A percentile compares a stretch with the other conserved stretches of the same genome.
phyloP scores from a whole-genome alignment of 306 rosid genomes.

The Castanospermum australe region DNA sequence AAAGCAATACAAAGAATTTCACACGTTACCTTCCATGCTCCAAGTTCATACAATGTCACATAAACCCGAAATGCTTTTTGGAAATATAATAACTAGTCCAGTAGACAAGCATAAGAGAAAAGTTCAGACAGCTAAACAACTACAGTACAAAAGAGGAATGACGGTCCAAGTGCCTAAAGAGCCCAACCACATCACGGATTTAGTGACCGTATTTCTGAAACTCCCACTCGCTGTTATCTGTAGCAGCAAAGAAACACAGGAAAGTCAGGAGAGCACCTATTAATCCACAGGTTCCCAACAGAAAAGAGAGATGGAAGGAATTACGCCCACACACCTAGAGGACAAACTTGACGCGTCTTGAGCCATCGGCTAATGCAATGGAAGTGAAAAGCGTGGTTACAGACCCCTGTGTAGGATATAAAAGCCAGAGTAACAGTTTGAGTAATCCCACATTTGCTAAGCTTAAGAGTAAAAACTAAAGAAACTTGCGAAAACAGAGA shows the following conservation, averaged over 20 bases:
- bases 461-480: slow-evolving; percentile 9
- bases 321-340: slow-evolving; percentile 58
- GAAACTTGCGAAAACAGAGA: too few species aligned
- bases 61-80: too few species aligned
- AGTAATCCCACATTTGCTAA: slow-evolving; percentile 12
- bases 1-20: too few species aligned
- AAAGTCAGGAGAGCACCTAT: background rate
- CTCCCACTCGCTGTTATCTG: slow-evolving; percentile 98
- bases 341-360: slow-evolving; percentile 63
- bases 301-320: slow-evolving; percentile 9
- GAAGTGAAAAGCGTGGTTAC: slow-evolving; percentile 59
- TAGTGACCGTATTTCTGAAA: slow-evolving; percentile 97
- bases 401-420: slow-evolving; percentile 43
- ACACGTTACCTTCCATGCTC: too few species aligned
- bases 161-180: slow-evolving; percentile 5
- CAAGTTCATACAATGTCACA: too few species aligned
- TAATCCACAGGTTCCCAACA: background rate
- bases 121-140: background rate
- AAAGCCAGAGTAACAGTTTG: slow-evolving; percentile 9
- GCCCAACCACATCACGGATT: slow-evolving; percentile 21
- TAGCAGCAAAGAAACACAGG: slow-evolving; percentile 1
- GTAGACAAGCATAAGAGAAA: slow-evolving; percentile 18
- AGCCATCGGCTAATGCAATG: slow-evolving; percentile 62
- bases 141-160: slow-evolving; percentile 24
- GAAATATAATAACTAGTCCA: background rate